A percentile compares a stretch with the other conserved stretches of the same genome.
These are phyloP conservation scores for Betula pendula DNA, from an alignment of 306 rosid species.

Conservation along the genomic window DNA sequence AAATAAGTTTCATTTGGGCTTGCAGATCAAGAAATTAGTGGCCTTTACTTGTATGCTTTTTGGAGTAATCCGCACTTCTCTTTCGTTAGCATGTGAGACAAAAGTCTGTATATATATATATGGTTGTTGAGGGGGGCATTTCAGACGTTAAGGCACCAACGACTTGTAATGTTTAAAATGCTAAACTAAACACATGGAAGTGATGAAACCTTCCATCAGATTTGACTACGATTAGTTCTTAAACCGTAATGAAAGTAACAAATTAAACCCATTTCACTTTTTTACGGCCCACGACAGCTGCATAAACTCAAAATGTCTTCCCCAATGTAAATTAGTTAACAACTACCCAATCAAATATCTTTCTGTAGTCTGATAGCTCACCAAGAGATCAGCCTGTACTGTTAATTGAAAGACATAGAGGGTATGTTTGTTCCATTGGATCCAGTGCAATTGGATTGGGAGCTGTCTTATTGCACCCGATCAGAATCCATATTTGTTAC, in stretches of 20 bases:
- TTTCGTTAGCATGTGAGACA: neutral
- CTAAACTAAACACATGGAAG: slow-evolving; percentile 1
- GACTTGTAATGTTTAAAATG: neutral
- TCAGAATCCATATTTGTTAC: too few relatives aligned
- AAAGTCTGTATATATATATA: neutral
- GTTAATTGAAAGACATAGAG: too few relatives aligned
- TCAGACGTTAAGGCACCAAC: neutral
- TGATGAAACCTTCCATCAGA: neutral
- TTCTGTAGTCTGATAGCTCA: too few relatives aligned
- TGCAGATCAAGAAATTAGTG: slow-evolving; percentile 3
- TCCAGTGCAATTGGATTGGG: too few relatives aligned
- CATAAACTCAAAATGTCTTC: too few relatives aligned
- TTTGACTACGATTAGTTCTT: neutral
- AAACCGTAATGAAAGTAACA: neutral
- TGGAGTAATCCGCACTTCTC: slow-evolving; percentile 4
- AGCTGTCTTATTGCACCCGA: too few relatives aligned
- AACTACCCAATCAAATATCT: too few relatives aligned
- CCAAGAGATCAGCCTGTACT: too few relatives aligned
- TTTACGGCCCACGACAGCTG: neutral
- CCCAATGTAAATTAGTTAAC: too few relatives aligned
- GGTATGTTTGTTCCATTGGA: too few relatives aligned
- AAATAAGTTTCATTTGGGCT: slow-evolving; percentile 8
- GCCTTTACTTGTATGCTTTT: slow-evolving; percentile 1
- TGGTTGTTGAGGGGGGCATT: slow-evolving; percentile 14
- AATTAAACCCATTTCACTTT: neutral